Conservation (phyloP, 2,329 filamentous ascomycete species). For the Gnomoniopsis sp. region DNA sequence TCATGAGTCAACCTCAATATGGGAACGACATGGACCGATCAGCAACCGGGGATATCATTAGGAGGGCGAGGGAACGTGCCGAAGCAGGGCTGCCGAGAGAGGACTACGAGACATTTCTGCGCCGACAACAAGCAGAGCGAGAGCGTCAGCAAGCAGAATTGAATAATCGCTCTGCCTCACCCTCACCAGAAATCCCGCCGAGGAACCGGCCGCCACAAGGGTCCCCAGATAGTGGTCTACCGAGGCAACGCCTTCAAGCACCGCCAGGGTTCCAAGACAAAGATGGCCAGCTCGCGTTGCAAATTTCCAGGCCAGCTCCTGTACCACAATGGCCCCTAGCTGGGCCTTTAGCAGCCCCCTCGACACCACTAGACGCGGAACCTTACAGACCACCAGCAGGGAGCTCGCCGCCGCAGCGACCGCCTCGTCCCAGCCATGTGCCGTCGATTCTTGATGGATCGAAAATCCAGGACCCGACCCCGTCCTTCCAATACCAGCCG, state of each 20-base stretch:
- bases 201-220: slow-evolving; percentile 23
- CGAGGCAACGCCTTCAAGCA: slow-evolving; percentile 30
- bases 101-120: slow-evolving; percentile 25
- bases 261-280: slow-evolving; percentile 32
- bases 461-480: slow-evolving; percentile 52
- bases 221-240: slow-evolving; percentile 20
- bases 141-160: slow-evolving; percentile 19
- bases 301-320: slow-evolving; percentile 52
- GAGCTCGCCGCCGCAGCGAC: slow-evolving; percentile 52
- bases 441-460: slow-evolving; percentile 57
- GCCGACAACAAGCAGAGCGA: slow-evolving; percentile 16
- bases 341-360: slow-evolving; percentile 34
- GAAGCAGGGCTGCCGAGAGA: slow-evolving; percentile 37
- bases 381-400: slow-evolving; percentile 51
- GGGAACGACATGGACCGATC: slow-evolving; percentile 49
- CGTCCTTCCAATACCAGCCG: slow-evolving; percentile 47
- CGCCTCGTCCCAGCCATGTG: slow-evolving; percentile 57
- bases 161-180: slow-evolving; percentile 25
- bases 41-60: slow-evolving; percentile 46
- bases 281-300: slow-evolving; percentile 36
- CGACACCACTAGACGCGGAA: slow-evolving; percentile 30
- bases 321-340: slow-evolving; percentile 54
- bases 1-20: slow-evolving; percentile 57
- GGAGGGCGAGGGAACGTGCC: slow-evolving; percentile 51
- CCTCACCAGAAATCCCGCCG: slow-evolving; percentile 27